These are phyloP conservation scores for Apiospora arundinis DNA, from an alignment of 2,329 filamentous ascomycete species.

Conservation along the genomic window DNA sequence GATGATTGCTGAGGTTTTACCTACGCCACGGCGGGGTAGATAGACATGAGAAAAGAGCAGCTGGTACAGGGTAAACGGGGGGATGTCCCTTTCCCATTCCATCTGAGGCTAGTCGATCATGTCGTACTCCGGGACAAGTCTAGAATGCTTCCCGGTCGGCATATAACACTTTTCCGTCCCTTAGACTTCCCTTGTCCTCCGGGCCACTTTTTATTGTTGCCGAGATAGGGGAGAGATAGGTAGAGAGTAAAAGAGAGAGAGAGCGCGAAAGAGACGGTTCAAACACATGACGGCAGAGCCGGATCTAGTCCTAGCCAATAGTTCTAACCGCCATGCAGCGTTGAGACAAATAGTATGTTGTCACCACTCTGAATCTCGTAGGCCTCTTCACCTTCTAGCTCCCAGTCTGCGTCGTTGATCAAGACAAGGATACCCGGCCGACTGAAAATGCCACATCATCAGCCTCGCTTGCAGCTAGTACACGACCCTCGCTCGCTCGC, in stretches of 20 bases:
- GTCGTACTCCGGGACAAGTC: constrained; percentile 7
- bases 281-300: constrained; percentile 26
- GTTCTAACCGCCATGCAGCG: constrained; percentile 84
- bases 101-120: constrained; percentile 11
- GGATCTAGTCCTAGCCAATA: constrained; percentile 17
- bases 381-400: constrained; percentile 90
- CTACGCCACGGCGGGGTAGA: constrained; percentile 20
- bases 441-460: constrained; percentile 53
- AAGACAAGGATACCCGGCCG: constrained; percentile 94
- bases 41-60: neutral
- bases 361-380: constrained; percentile 85
- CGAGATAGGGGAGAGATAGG: neutral
- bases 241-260: neutral
- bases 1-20: constrained; percentile 20
- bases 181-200: neutral
- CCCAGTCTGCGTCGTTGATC: constrained; percentile 98
- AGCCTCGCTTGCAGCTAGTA: constrained; percentile 25
- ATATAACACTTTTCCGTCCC: neutral
- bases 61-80: constrained; percentile 1
- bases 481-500: neutral
- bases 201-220: neutral
- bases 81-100: neutral
- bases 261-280: constrained; percentile 2
- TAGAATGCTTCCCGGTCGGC: neutral
- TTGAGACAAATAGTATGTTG: constrained; percentile 95